phyloP scores from a whole-genome alignment of 768 basidiomycete genomes.

The Lactarius deliciosus region DNA sequence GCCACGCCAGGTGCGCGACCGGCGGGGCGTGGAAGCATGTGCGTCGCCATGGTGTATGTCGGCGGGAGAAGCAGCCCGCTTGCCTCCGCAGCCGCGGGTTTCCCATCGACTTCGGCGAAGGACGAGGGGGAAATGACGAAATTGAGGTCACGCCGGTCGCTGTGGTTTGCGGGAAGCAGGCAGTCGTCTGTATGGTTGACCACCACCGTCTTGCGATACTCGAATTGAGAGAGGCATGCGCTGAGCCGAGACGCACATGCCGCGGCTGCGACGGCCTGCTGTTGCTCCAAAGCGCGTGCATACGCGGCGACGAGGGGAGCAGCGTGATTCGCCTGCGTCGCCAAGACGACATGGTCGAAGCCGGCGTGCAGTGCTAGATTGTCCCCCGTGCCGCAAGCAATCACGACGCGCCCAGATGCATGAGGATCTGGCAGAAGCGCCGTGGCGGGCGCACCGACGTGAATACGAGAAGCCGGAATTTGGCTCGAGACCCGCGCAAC shows the following conservation, averaged over 20 bases:
- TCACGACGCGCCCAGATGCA: constrained; percentile 39
- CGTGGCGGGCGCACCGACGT: constrained; percentile 53
- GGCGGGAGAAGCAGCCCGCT: constrained; percentile 39
- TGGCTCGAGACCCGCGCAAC: constrained; percentile 48
- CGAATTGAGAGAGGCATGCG: constrained; percentile 50
- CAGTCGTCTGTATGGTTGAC: constrained; percentile 67
- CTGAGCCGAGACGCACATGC: constrained; percentile 43
- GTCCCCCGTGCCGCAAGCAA: constrained; percentile 40
- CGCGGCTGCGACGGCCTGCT: constrained; percentile 16
- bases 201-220: constrained; percentile 57
- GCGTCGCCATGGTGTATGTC: constrained; percentile 70
- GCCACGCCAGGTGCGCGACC: constrained; percentile 38
- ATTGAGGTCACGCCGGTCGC: constrained; percentile 67
- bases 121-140: constrained; percentile 41
- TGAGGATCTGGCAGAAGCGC: constrained; percentile 43
- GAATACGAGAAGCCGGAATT: constrained; percentile 46
- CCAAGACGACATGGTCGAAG: constrained; percentile 69
- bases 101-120: background rate
- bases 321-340: constrained; percentile 72
- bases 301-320: constrained; percentile 52
- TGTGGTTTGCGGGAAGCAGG: constrained; percentile 50
- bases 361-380: constrained; percentile 38
- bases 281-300: constrained; percentile 39
- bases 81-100: background rate
- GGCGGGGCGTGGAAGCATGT: constrained; percentile 47